Base-by-base conservation (phyloP, 202 grass and related monocot species). In the Schoenoplectus triqueter region DNA sequence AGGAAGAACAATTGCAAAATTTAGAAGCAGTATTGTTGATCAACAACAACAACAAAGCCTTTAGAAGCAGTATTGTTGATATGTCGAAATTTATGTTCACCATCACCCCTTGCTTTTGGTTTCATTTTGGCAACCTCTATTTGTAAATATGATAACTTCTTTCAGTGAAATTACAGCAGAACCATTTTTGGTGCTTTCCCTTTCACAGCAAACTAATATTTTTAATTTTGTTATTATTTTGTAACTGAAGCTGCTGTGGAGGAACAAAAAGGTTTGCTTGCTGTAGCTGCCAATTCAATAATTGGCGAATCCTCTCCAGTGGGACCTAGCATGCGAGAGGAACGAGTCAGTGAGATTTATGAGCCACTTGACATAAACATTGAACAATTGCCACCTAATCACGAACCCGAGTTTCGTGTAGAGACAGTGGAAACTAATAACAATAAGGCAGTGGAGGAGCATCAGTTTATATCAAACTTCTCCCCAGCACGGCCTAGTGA, bases 391-490 rank as follows among this genome's bases (percentile, higher is more conserved):
- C 87, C 89, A 82, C 88, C 88, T 17, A 85, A 86, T 8, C 87
- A 82, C 2, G 62, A 62, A 20, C 56, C 87, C 3, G 85, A 52
- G 73, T 84, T 90, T 51, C 75, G 85, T 73, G 76, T 87, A 45
- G 93, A 93, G 80, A 90, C 88, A 59, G 91, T 95, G 82, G 95
- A 87, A 7, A 62, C 77, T 10, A 48, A 73, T 79, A 88, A 89
- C 42, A 75, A 66, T 2, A 72, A 79, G 21, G 89, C 78, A 67
- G 87, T 98, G 41, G 93, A 98, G 89, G 95, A 98, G 82, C 96
- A 83, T 75, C 93, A 94, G 83, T 94, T 98, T 91, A 95, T 98
- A 55, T 91, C 93, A 59, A 98, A 91, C 71, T 91, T 88, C 78
- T 92, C 93, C 1, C 93, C 95, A 0, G 51, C 87, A 20, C 80